Evolutionary conservation across 192 early-diverging fungal species (phyloP).

Genomic region (Entomortierella chlamydospora): DNA sequence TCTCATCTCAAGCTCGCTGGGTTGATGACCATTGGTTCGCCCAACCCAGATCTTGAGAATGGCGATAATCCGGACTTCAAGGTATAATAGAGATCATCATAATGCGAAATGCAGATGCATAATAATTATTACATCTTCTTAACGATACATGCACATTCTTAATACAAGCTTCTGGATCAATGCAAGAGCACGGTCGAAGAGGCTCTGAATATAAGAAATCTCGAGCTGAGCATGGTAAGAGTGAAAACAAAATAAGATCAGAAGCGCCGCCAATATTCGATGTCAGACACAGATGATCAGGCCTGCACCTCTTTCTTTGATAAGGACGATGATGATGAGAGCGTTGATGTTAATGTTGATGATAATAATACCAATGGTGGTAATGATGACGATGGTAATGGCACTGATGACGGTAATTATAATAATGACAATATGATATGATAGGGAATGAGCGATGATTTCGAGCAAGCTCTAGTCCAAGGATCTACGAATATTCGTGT

Average conservation of each 20-base stretch:
- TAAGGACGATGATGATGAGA: not conserved
- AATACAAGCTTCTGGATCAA: slow-evolving; percentile 56
- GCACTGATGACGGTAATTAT: too few relatives aligned
- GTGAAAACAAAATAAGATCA: not conserved
- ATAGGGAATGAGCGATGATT: slow-evolving; percentile 97
- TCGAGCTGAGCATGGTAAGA: slow-evolving; percentile 50
- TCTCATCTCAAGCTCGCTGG: slow-evolving; percentile 77
- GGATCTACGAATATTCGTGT: slow-evolving; percentile 96
- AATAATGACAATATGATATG: not conserved
- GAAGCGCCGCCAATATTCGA: not conserved
- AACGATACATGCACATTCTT: too few relatives aligned
- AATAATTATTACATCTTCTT: too few relatives aligned
- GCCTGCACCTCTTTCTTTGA: not conserved
- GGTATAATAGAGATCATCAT: slow-evolving; percentile 49
- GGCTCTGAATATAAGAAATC: slow-evolving; percentile 20
- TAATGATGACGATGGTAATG: not conserved
- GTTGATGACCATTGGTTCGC: slow-evolving; percentile 97
- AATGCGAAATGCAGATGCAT: not conserved
- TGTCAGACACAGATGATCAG: not conserved
- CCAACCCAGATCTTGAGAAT: slow-evolving; percentile 58
- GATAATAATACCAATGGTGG: not conserved
- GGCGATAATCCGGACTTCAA: slow-evolving; percentile 82
- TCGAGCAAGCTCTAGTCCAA: slow-evolving; percentile 81
- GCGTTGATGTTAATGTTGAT: too few relatives aligned
- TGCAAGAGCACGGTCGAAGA: slow-evolving; percentile 54